Evolutionary conservation across 139 green algal genomes (phyloP).

Genomic region (Chlamydomonas sp.): DNA sequence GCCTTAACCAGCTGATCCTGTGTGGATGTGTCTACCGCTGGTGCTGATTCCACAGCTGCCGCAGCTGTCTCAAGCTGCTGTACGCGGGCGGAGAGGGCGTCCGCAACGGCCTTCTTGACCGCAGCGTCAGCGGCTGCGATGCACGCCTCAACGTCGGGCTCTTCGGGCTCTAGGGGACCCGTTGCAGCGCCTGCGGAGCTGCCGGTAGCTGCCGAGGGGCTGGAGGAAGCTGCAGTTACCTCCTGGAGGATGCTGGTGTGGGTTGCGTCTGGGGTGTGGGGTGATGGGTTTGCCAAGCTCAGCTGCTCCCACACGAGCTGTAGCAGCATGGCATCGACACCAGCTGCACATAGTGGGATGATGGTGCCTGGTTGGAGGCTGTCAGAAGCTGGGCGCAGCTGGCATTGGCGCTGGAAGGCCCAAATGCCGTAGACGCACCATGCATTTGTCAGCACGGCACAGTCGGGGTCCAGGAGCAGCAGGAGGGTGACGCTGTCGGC

Average conservation of each 20-base stretch:
- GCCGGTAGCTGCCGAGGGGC: neutral
- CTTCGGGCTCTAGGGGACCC: neutral
- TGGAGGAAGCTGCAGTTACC: neutral
- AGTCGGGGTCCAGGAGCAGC: neutral
- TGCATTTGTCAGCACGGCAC: neutral
- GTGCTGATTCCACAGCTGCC: neutral
- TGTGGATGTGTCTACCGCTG: no score
- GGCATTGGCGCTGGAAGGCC: neutral
- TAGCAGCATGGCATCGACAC: conserved; percentile 2
- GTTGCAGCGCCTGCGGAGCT: neutral
- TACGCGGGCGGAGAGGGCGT: neutral
- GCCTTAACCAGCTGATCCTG: no score
- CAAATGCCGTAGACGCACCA: conserved; percentile 36
- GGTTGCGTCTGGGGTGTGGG: neutral
- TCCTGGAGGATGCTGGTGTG: conserved; percentile 15
- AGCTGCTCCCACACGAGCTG: conserved; percentile 35
- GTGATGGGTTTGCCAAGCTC: neutral
- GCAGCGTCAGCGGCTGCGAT: conserved; percentile 10
- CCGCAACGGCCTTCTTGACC: neutral
- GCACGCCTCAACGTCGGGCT: conserved; percentile 12
- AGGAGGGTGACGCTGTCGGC: neutral
- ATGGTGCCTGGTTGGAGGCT: neutral
- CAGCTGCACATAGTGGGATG: neutral
- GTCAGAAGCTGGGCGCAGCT: neutral
- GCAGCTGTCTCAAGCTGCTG: neutral